Conservation (phyloP, 2,329 filamentous ascomycete species). For the Fusarium goolgardi region DNA sequence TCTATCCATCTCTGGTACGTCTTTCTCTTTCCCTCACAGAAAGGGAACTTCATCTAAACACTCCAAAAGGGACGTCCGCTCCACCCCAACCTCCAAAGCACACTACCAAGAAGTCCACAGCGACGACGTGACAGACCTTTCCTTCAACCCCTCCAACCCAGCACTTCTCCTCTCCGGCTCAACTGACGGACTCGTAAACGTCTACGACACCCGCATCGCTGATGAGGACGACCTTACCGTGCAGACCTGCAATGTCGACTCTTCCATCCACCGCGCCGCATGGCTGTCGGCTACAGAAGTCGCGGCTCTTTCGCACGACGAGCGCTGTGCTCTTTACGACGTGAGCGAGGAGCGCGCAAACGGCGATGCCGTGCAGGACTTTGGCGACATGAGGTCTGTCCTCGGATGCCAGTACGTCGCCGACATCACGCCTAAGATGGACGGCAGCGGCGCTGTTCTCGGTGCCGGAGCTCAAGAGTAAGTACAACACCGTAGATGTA, state of each 20-base stretch:
- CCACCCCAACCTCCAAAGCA: slow-evolving; percentile 58
- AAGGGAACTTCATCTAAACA: not conserved
- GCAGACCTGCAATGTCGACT: slow-evolving; percentile 81
- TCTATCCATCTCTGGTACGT: slow-evolving; percentile 70
- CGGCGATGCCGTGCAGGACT: slow-evolving; percentile 65
- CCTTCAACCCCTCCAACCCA: slow-evolving; percentile 69
- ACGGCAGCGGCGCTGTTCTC: slow-evolving; percentile 68
- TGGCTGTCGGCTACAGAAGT: slow-evolving; percentile 74
- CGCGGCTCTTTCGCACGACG: slow-evolving; percentile 81
- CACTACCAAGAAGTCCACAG: slow-evolving; percentile 74
- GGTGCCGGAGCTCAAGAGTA: slow-evolving; percentile 76
- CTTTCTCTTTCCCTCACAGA: not conserved
- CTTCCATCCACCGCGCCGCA: slow-evolving; percentile 79
- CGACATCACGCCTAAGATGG: slow-evolving; percentile 70
- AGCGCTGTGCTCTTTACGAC: slow-evolving; percentile 79
- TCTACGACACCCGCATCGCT: slow-evolving; percentile 76
- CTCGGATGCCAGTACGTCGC: slow-evolving; percentile 80
- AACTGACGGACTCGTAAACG: slow-evolving; percentile 82
- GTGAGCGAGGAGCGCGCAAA: slow-evolving; percentile 72
- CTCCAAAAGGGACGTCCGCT: slow-evolving; percentile 66
- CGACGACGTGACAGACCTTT: slow-evolving; percentile 71
- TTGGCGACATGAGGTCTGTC: slow-evolving; percentile 76
- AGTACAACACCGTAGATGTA: slow-evolving; percentile 53
- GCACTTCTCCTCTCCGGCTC: slow-evolving; percentile 78
- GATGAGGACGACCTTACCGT: slow-evolving; percentile 83